Evolutionary conservation across 805 yeast species (phyloP).

Genomic region (Suhomyces tanzawaensis): DNA sequence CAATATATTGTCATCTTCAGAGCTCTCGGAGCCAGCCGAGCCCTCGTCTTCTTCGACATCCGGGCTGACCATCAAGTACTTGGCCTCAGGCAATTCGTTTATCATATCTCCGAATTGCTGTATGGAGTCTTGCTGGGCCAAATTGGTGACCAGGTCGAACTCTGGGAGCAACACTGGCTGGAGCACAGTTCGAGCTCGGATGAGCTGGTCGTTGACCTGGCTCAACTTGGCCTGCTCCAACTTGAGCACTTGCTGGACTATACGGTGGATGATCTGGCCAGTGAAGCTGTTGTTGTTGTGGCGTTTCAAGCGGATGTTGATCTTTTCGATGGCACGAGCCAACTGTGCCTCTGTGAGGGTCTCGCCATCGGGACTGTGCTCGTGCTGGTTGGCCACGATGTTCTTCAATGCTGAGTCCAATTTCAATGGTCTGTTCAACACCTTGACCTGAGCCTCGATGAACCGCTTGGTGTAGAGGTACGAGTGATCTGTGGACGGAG

Average conservation of each 20-base stretch:
- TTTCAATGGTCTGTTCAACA: slow-evolving; percentile 27
- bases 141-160: slow-evolving; percentile 13
- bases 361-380: background rate
- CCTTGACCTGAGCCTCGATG: slow-evolving; percentile 30
- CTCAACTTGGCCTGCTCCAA: slow-evolving; percentile 28
- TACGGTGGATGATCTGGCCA: slow-evolving; percentile 33
- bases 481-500: slow-evolving; percentile 12
- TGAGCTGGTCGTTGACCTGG: slow-evolving; percentile 27
- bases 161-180: slow-evolving; percentile 30
- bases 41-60: slow-evolving; percentile 8
- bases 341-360: slow-evolving; percentile 11
- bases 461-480: slow-evolving; percentile 32
- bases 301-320: slow-evolving; percentile 23
- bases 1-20: slow-evolving; percentile 10
- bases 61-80: slow-evolving; percentile 22
- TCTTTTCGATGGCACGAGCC: slow-evolving; percentile 20
- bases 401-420: slow-evolving; percentile 16
- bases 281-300: slow-evolving; percentile 27
- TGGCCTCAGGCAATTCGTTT: slow-evolving; percentile 32
- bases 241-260: slow-evolving; percentile 35
- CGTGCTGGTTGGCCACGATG: slow-evolving; percentile 8
- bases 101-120: slow-evolving; percentile 24
- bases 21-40: background rate
- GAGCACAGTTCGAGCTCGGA: slow-evolving; percentile 17
- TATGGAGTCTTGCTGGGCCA: slow-evolving; percentile 11